Evolutionary conservation across 176 grass and related monocot species (phyloP), one percentile per base, ranked within the genome.

Genomic region (Eleusine indica): DNA sequence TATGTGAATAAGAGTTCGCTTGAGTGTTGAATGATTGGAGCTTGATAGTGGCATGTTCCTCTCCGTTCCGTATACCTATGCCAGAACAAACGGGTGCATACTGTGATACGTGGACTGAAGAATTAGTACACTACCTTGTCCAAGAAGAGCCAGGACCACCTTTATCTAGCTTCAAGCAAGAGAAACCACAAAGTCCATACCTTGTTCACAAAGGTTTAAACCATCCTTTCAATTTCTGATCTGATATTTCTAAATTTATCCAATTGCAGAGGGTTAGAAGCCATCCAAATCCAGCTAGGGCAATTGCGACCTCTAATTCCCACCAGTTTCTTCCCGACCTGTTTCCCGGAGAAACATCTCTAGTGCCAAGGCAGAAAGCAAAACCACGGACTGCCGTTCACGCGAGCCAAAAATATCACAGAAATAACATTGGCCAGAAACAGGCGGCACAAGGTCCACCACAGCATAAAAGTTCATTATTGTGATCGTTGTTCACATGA

Each of bases 191-290:
- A 30, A 70, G 25, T 9, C 15, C 29, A 46, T 47, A 6, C 18
- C 87, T 82, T 72, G 15, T 49, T 71, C n/a, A 32, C 44, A 43
- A 77, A 86, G 74, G 22, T 42, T 66, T 29, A 47, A 58, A 17
- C 32, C 7, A 10, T 15, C 15, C 21, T 37, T 48, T 21, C 4
- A 6, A 42, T 18, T 39, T 18, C 11, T 29, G 4, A 37, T 53
- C 3, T 14, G 47, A 46, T 46, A 15, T 10, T 38, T 43, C 44
- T 9, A 9, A 19, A 41, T 53, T 46, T 46, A 57, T 43, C 30
- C 21, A 37, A 39, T 17, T 63, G 7, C n/a, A 15, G 51, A 46
- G 17, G 21, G 8, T 51, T 51, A 51, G 12, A 3, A 18, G 54
- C 19, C 18, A n/a, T 58, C 32, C 56, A 28, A 5, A 21, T 62